Evolutionary conservation across 2,329 filamentous ascomycete species (phyloP).

Genomic region (Hypoxylon sp.): DNA sequence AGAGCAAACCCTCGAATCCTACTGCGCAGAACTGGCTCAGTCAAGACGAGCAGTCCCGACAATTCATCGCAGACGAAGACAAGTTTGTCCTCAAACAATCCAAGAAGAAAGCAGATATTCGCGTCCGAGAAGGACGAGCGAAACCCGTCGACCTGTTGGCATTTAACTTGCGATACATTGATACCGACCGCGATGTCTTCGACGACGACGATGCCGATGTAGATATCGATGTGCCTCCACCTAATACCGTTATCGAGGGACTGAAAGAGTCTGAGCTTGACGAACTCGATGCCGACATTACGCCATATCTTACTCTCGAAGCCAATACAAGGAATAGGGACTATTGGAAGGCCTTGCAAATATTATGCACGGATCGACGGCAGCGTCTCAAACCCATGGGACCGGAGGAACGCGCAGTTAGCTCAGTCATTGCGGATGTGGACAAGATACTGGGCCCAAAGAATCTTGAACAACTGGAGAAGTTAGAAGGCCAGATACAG

Average conservation of each 20-base stretch:
- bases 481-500: conserved; percentile 88
- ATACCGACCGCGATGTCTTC: conserved; percentile 85
- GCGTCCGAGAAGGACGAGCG: conserved; percentile 90
- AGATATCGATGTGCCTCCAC: conserved; percentile 82
- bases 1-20: conserved; percentile 51
- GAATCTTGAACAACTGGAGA: conserved; percentile 86
- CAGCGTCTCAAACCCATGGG: conserved; percentile 74
- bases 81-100: conserved; percentile 95
- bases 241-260: conserved; percentile 83
- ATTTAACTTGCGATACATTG: conserved; percentile 90
- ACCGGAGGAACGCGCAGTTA: conserved; percentile 81
- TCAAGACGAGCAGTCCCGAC: conserved; percentile 81
- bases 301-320: conserved; percentile 85
- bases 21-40: conserved; percentile 68
- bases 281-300: conserved; percentile 86
- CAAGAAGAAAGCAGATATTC: conserved; percentile 97
- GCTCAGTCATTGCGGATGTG: conserved; percentile 87
- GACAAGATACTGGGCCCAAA: conserved; percentile 90
- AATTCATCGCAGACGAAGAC: conserved; percentile 95
- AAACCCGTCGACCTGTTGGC: conserved; percentile 95
- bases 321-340: conserved; percentile 82
- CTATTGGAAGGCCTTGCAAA: conserved; percentile 93
- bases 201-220: conserved; percentile 85
- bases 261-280: conserved; percentile 76
- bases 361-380: conserved; percentile 83